These are phyloP conservation scores for Pythium plurisporium DNA, from an alignment of 352 stramenopile species.

Conservation along the genomic window DNA sequence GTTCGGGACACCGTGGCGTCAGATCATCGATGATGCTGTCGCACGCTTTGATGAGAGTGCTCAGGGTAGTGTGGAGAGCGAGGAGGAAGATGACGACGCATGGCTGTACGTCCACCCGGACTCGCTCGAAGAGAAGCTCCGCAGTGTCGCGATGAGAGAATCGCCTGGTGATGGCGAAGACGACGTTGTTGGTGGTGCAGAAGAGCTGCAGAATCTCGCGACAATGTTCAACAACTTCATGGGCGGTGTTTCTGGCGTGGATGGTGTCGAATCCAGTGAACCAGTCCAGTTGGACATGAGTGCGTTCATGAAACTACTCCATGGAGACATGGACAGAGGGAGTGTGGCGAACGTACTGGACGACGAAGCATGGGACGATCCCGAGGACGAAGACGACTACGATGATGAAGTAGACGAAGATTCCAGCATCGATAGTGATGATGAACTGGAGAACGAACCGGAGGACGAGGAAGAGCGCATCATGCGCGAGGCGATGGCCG, in stretches of 20 bases:
- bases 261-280: constrained; percentile 55
- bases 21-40: constrained; percentile 32
- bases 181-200: constrained; percentile 30
- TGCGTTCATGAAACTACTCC: constrained; percentile 65
- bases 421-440: constrained; percentile 29
- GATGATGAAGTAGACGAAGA: constrained; percentile 12
- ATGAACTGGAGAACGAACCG: constrained; percentile 19
- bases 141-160: constrained; percentile 8
- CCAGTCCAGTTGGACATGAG: constrained; percentile 65
- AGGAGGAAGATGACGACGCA: constrained; percentile 60
- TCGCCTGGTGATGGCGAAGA: background rate
- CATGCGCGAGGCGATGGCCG: constrained; percentile 56
- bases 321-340: constrained; percentile 16
- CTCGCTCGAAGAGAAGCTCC: constrained; percentile 62
- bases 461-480: constrained; percentile 36
- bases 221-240: constrained; percentile 78
- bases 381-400: constrained; percentile 7
- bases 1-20: constrained; percentile 32
- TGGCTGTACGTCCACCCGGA: constrained; percentile 80
- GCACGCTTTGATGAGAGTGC: background rate
- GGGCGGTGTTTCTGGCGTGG: constrained; percentile 47
- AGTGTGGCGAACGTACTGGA: too few relatives aligned
- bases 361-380: background rate
- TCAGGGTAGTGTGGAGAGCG: background rate
- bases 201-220: constrained; percentile 67